phyloP scores from a whole-genome alignment of 306 rosid genomes.

The Cyamopsis tetragonoloba region DNA sequence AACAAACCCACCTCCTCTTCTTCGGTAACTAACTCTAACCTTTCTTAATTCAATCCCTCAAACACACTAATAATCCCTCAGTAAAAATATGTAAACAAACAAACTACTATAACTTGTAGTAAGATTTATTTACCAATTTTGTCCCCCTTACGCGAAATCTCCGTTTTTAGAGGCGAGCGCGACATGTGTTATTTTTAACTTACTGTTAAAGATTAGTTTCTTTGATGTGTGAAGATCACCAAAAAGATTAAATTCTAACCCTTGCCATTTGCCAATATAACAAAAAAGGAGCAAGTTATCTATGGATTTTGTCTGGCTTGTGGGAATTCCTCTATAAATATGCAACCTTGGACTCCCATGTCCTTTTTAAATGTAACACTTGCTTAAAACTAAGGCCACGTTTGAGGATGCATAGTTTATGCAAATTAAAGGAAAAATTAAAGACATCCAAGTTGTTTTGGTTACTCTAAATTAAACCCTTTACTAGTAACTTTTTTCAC shows the following conservation, averaged over 20 bases:
- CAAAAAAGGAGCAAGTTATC: too few relatives aligned
- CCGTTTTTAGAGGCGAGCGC: too few relatives aligned
- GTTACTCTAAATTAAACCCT: constrained; percentile 43
- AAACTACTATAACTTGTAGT: constrained; percentile 22
- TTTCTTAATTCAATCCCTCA: constrained; percentile 46
- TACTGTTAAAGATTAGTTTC: too few relatives aligned
- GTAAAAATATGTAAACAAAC: constrained; percentile 25
- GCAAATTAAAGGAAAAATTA: too few relatives aligned
- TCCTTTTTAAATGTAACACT: neutral
- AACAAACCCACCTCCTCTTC: constrained; percentile 74
- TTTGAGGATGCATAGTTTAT: constrained; percentile 30
- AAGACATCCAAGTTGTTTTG: constrained; percentile 50
- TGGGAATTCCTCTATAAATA: constrained; percentile 37
- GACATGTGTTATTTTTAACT: too few relatives aligned
- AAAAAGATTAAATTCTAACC: too few relatives aligned
- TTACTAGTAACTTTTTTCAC: constrained; percentile 77
- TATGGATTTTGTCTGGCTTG: constrained; percentile 28
- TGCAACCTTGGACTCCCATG: constrained; percentile 31
- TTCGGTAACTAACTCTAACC: constrained; percentile 57
- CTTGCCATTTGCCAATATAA: too few relatives aligned
- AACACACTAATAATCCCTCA: constrained; percentile 28
- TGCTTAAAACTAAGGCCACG: constrained; percentile 28
- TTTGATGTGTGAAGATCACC: too few relatives aligned
- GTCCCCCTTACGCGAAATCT: constrained; percentile 38
- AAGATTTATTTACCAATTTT: constrained; percentile 10